Evolutionary conservation across 2,329 filamentous ascomycete species (phyloP), one percentile per base, ranked within the genome.

Genomic region (Hortaea werneckii): DNA sequence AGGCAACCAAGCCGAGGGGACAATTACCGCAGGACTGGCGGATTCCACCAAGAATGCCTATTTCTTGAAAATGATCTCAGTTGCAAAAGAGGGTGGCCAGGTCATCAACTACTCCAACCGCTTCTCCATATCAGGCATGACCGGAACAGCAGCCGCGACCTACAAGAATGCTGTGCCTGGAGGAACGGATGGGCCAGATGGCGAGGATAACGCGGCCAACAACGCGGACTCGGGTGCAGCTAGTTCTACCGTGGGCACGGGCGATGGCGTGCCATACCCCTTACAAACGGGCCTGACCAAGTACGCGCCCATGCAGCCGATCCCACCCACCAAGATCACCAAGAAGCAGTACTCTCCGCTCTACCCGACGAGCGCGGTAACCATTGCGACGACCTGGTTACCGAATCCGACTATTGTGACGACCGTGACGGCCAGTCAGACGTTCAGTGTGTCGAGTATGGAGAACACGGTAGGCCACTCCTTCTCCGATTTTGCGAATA

Each of bases 81-180:
- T 70, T 5, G 72, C 71, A 5, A 68, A 70, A 12, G 69, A 71
- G n/a, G 74, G 77, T 34, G 74, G 74, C 29, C 73, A 71, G 4
- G 67, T 79, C 13, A 75, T 72, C 46, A 79, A 76, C 56, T 83
- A 73, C 59, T 83, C 80, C 8, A 55, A 67, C 42, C 79, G 80
- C 50, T 86, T 86, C 64, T 73, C 76, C n/a, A 66, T 84, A 43
- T 69, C 69, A 8, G 74, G 72, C 54, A 83, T 85, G 80, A 80
- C 74, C 2, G 80, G 80, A 34, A 65, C 65, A 4, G 82, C 82
- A 55, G 65, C 72, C 1, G 49, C 68, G 1, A 58, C 56, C 35
- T 63, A 76, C 40, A 54, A 57, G 26, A 48, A 56, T 20, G 67
- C 61, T 11, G 58, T 66, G 27, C 55, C 56, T 30, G 59, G 61